Base-by-base conservation (phyloP, 75 land plant genomes). In the Pinus albicaulis region DNA sequence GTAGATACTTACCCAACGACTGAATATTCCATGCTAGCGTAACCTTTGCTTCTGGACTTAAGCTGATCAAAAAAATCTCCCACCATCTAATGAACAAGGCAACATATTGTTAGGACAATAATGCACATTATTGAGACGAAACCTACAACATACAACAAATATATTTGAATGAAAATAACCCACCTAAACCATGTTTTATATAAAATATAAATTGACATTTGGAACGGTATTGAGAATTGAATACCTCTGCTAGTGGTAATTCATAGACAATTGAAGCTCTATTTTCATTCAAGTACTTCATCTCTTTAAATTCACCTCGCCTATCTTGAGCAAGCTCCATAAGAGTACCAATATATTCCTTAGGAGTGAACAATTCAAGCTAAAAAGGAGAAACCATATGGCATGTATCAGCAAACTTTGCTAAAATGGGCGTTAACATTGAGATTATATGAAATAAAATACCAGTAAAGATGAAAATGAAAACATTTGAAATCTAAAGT, bases 21-120 rank as follows among this genome's bases (percentile, higher is more conserved):
- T 23, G 98, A 85, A 78, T 97, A 97, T 73, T 97, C 99, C 99
- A 97, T 97, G 87, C 99, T 97, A 73, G 98, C 99, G 81, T 97
- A 97, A 73, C 99, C 99, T 78, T 97, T 97, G 83, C 89, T 94
- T 78, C 95, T 90, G 53, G 99, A 97, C 64, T 97, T 97, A 34
- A 97, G 83, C 76, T 97, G 99, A 74, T 97, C 98, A 88, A 97
- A 97, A 75, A 97, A 97, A 71, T 97, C 99, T 38, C 99, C 99
- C 13, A 94, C 99, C 98, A 97, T 97, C 98, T 94, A 53, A 72
- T 72, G 79, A 20, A 73, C 31, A 68, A 25, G 41, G n/a, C 68
- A 57, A 48, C 56, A 64, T 12, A 71, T 15, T 76, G 63, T 48
- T 22, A 76, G 71, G 48, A 10, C 2, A 31, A 31, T 5, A 69